A percentile compares a stretch with the other conserved stretches of the same genome.
These are phyloP conservation scores for Talaromyces sp. DNA, from an alignment of 2,329 filamentous ascomycete species.

Conservation along the genomic window DNA sequence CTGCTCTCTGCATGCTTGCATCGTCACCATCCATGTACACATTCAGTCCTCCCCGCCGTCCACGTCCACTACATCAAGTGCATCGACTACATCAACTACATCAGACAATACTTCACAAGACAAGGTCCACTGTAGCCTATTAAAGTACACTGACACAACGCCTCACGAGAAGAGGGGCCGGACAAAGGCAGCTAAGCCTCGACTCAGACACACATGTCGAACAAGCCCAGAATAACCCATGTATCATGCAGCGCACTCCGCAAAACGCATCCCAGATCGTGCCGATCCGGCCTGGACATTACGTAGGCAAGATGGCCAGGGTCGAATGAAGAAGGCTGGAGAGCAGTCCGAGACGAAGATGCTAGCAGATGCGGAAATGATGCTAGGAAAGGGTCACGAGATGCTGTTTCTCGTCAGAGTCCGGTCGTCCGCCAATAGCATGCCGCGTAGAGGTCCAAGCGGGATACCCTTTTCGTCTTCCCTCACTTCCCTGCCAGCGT, in stretches of 20 bases:
- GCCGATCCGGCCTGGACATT: conserved; percentile 9
- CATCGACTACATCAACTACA: not conserved
- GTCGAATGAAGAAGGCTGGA: not conserved
- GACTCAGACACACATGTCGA: not conserved
- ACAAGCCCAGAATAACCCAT: not conserved
- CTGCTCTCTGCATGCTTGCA: not conserved
- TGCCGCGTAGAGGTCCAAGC: not conserved
- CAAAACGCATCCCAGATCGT: conserved; percentile 12
- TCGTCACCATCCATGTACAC: not conserved
- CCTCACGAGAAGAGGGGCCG: not conserved
- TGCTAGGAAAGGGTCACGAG: conserved; percentile 6
- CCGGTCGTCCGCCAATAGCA: not conserved
- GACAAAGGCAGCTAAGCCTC: not conserved
- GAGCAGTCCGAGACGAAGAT: not conserved
- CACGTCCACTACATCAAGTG: not conserved
- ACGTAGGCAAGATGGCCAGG: not conserved
- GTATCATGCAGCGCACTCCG: conserved; percentile 7
- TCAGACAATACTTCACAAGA: not conserved
- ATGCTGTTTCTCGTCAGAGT: not conserved
- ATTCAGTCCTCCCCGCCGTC: not conserved
- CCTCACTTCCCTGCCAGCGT: not conserved
- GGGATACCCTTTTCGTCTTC: not conserved
- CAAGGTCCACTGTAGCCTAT: not conserved
- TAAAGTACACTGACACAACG: not conserved
- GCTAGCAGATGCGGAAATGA: conserved; percentile 1